Base-by-base conservation (phyloP, 352 stramenopile species). In the Pythium phragmitis region DNA sequence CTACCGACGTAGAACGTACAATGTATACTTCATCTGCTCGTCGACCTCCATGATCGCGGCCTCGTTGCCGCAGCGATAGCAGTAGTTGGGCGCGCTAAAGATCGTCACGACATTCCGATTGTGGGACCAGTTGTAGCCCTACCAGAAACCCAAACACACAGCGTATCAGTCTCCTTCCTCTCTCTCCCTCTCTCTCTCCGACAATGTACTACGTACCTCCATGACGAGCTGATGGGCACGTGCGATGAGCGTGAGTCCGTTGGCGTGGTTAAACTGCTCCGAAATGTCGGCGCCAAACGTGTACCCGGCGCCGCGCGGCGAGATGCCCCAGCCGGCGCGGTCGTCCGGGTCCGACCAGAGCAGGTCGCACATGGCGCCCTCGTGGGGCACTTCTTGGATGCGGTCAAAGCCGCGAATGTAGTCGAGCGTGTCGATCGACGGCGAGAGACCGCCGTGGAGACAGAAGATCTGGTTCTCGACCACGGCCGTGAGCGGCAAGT, bases 61-160 rank as follows among this genome's bases (percentile, higher is more conserved):
- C 54, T 99, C 88, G 75, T 99, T 99, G 26, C 97, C 97, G 72
- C 96, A 99, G 50, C 97, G 88, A 79, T 99, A 99, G 79, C 97
- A 99, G 77, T 99, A 99, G 79, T 99, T 99, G 16, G 97, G 97
- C 43, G 97, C 97, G 37, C 89, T 98, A 77, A 99, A 99, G 60
- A 99, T 97, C 28, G 97, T 99, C 19, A 99, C 96, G 39, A 99
- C 96, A 60, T 97, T 98, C 77, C 88, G 92, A 57, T 98, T 96
- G 72, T 99, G 96, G 21, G 88, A 94, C 91, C 91, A 98, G 63
- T 99, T 97, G 74, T 98, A 98, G 36, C 87, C 86, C 70, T 86
- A 54, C 39, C 46, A 17, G 7, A 54, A 30, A 30, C 26, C 41
- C 26, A 49, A n/a, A 19, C 14, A 16, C 21, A 52, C 11, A 46